Conservation (phyloP, 805 yeast species). For the Metschnikowia noctiluminum region DNA sequence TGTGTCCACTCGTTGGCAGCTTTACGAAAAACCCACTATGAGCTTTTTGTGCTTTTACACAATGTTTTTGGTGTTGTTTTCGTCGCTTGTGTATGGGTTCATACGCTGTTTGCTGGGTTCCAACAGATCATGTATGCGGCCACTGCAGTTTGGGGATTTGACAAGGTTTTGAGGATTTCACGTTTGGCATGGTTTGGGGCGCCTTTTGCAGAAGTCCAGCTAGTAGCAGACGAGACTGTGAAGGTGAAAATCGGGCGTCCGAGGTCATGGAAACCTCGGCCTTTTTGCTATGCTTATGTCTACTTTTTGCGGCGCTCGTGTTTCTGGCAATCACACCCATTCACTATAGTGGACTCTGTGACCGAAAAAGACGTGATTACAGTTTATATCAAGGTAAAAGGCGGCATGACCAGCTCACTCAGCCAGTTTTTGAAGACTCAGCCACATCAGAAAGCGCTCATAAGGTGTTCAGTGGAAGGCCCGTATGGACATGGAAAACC, state of each 20-base stretch:
- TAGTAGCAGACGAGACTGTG: conserved; percentile 44
- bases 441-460: conserved; percentile 29
- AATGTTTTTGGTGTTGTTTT: conserved; percentile 41
- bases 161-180: conserved; percentile 35
- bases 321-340: conserved; percentile 75
- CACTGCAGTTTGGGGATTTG: conserved; percentile 38
- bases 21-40: conserved; percentile 55
- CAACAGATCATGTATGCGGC: conserved; percentile 36
- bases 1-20: conserved; percentile 47
- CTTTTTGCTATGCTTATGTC: conserved; percentile 57
- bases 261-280: conserved; percentile 42
- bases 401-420: conserved; percentile 51
- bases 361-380: conserved; percentile 38
- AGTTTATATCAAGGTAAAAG: conserved; percentile 48
- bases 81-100: conserved; percentile 55
- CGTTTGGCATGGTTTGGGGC: conserved; percentile 34
- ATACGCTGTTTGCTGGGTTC: conserved; percentile 45
- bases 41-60: conserved; percentile 46
- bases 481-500: conserved; percentile 55
- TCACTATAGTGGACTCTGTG: conserved; percentile 50
- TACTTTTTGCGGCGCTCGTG: conserved; percentile 49
- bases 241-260: conserved; percentile 49
- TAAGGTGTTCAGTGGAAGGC: conserved; percentile 53
- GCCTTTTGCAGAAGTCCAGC: conserved; percentile 31
- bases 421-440: conserved; percentile 25